A percentile compares a stretch with the other conserved stretches of the same genome.
Evolutionary conservation across 2,329 filamentous ascomycete species (phyloP).

Genomic region (Cryphonectria japonica): DNA sequence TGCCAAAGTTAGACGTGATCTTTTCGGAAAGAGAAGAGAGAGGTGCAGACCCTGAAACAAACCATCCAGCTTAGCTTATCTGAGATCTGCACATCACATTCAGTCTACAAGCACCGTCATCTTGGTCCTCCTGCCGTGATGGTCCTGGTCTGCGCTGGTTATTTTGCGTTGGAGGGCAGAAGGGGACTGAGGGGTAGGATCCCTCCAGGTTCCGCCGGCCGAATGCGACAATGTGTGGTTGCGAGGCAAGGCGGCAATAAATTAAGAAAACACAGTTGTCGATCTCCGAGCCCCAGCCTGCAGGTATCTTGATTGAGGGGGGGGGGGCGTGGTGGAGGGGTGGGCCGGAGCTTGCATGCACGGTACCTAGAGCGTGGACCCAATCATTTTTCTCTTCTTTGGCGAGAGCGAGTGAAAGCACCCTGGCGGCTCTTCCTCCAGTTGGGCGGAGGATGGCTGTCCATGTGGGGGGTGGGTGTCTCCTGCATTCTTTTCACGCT

Average conservation of each 20-base stretch:
- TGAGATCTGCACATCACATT: neutral
- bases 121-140: neutral
- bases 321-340: too few species aligned
- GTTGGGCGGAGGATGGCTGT: neutral
- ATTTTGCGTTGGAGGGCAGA: neutral
- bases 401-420: too few species aligned
- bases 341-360: neutral
- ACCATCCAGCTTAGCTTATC: neutral
- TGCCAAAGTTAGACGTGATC: neutral
- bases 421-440: neutral
- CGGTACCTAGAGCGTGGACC: neutral
- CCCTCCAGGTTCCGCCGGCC: neutral
- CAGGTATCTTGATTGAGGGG: neutral
- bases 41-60: constrained; percentile 8
- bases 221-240: neutral
- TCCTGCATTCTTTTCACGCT: neutral
- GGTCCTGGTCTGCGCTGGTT: neutral
- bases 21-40: neutral
- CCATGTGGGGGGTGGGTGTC: too few species aligned
- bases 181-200: too few species aligned
- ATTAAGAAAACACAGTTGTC: neutral
- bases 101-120: neutral
- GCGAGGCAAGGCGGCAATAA: neutral
- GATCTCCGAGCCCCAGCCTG: neutral
- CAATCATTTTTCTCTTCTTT: neutral